Base-by-base conservation (phyloP, 192 early-diverging fungal genomes). In the Umbelopsis isabellina region DNA sequence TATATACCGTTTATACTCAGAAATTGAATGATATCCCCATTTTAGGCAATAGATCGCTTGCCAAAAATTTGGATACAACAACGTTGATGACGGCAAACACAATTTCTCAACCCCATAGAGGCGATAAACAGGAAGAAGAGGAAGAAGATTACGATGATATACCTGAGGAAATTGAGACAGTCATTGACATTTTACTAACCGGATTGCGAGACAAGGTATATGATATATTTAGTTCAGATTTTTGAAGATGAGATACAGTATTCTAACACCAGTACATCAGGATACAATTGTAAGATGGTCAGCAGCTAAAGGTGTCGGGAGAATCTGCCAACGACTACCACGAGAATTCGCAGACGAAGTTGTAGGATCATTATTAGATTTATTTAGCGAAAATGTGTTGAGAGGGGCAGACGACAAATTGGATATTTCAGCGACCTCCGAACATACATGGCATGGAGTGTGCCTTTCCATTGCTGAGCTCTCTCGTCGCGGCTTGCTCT, bases 281-380 rank as follows among this genome's bases (percentile, higher is more conserved):
- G 90, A 95, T 70, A 99, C 98, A 0, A 92, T 99, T 70, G 97
- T 99, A 4, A 90, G 98, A 65, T 98, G 95, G 95, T 97, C 95
- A 11, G 90, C 95, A 7, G 96, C 98, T 9, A 99, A 99, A 83
- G 98, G 97, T 13, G 82, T 99, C 58, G 98, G 94, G 6, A 85
- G 98, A 52, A 88, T 99, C 66, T 80, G 91, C 3, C 89, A 90
- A 48, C 83, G 98, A 25, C 74, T 99, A 53, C 91, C 94, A 1
- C 81, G 82, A 41, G 90, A 89, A 22, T 79, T 97, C 51, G 94
- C 90, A 0, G 88, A 90, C 46, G 94, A 98, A 67, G 89, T 99
- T 22, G 88, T 95, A 15, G 77, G 79, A 0, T 90, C 90, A 2
- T 86, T 98, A 30, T 82, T 93, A 35, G 91, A 84, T 21, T 78